Evolutionary conservation across 768 basidiomycete genomes (phyloP), one percentile per base, ranked within the genome.

Genomic region (Agaricus subrufescens): DNA sequence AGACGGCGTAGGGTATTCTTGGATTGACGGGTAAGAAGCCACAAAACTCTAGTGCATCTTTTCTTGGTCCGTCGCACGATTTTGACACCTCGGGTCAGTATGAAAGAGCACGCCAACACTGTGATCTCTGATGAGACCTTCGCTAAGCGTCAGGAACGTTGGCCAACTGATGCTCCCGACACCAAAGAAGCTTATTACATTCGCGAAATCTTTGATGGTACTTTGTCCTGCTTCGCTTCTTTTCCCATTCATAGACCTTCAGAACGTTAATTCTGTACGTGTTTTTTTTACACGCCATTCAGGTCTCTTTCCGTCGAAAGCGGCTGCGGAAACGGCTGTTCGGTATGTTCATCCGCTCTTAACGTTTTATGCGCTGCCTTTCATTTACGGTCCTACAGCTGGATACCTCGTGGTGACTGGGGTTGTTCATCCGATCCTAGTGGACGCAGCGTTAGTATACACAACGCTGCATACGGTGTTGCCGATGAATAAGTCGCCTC

Each of bases 111-210:
- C 64, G 89, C 96, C 10, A 87, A 77, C 31, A 62, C 76, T 1
- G 68, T 77, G 37, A 83, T 99, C 51, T 85, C 91, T 11, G 94
- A 98, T 69, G 93, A 91, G 56, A 79, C 78, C 37, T 89, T 96
- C 63, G 81, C 82, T 23, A 80, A 84, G 62, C 80, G 88, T 6
- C 76, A 75, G 3, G 80, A 89, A 65, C 83, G 91, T 55, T 99
- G 87, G 86, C 70, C 87, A 9, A 70, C 80, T 56, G 87, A 86
- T 63, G 86, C 88, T 0, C 95, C 97, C 4, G 91, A 94, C 62
- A 98, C 97, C 25, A 98, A 98, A 71, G 97, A 99, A 72, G 97
- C 91, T 0, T 98, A 95, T 72, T 85, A 81, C 63, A 90, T 98
- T 66, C 84, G 94, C 54, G 89, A 98, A 56, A 80, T 93, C 52